Percentiles rank a stretch among this genome's conserved stretches.
These are phyloP conservation scores for Tripidium arundinaceum DNA, from an alignment of 202 grass and related monocot species.

Conservation along the genomic window DNA sequence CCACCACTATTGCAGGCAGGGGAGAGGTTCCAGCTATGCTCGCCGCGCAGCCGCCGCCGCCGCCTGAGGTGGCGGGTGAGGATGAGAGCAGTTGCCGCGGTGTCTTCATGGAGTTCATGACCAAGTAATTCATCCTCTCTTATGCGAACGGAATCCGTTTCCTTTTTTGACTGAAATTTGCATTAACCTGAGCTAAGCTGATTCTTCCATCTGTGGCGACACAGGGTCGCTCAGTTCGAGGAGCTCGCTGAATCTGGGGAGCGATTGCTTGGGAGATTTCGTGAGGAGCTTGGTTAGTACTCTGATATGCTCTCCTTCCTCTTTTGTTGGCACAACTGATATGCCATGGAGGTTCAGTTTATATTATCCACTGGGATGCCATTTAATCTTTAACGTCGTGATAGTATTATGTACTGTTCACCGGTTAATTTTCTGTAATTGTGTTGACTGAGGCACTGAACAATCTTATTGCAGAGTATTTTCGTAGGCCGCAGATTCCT, in stretches of 20 bases:
- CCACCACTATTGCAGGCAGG: not conserved
- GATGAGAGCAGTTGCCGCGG: not conserved
- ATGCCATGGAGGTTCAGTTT: not conserved
- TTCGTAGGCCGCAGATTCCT: constrained; percentile 41
- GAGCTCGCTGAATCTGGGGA: constrained; percentile 30
- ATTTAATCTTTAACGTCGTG: not conserved
- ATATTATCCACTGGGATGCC: not conserved
- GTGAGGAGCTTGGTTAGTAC: constrained; percentile 31
- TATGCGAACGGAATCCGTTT: not conserved
- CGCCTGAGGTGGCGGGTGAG: not conserved
- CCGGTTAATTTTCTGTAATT: not conserved
- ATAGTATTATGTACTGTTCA: not conserved
- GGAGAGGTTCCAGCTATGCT: not conserved
- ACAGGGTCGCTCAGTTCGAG: constrained; percentile 31
- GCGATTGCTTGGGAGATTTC: constrained; percentile 30
- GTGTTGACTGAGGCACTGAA: not conserved
- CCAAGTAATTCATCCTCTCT: constrained; percentile 5
- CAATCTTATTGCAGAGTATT: constrained; percentile 33
- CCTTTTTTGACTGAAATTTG: not conserved
- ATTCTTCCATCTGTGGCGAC: not conserved
- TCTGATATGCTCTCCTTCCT: not conserved
- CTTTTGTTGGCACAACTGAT: not conserved
- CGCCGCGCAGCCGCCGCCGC: not conserved
- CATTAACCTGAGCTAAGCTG: not conserved
- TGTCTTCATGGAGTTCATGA: constrained; percentile 40